These are phyloP conservation scores for Stromatinia cepivora DNA, from an alignment of 2,329 filamentous ascomycete genomes.

Conservation along the genomic window DNA sequence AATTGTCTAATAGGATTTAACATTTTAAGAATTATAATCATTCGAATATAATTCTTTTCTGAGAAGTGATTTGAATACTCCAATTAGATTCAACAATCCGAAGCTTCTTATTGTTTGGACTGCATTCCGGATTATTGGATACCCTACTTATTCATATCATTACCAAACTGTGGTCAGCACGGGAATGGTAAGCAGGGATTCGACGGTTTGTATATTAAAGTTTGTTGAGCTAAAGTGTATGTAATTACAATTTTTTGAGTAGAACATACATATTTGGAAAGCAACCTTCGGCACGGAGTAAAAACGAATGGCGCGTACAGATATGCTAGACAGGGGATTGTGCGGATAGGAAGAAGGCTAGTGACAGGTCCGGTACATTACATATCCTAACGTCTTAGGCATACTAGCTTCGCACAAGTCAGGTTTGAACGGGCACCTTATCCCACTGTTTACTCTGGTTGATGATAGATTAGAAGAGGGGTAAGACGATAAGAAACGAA, in stretches of 20 bases:
- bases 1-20: no score
- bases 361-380: not conserved
- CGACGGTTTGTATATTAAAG: constrained; percentile 16
- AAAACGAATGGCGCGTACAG: not conserved
- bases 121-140: no score
- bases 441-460: not conserved
- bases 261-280: not conserved
- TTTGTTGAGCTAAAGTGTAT: constrained; percentile 14
- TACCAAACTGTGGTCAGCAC: constrained; percentile 18
- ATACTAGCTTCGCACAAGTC: not conserved
- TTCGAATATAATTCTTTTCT: no score
- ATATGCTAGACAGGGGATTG: not conserved
- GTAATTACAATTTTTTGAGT: constrained; percentile 14
- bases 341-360: not conserved
- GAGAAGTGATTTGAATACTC: no score
- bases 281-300: not conserved
- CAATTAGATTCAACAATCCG: no score
- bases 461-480: constrained; percentile 22
- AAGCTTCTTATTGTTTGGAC: no score
- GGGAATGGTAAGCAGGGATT: constrained; percentile 17
- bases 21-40: no score
- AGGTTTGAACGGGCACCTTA: not conserved
- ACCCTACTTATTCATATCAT: not conserved
- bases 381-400: not conserved
- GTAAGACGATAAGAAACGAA: constrained; percentile 23